Evolutionary conservation across 2,329 filamentous ascomycete species (phyloP).

Genomic region (Penicillium sp.): DNA sequence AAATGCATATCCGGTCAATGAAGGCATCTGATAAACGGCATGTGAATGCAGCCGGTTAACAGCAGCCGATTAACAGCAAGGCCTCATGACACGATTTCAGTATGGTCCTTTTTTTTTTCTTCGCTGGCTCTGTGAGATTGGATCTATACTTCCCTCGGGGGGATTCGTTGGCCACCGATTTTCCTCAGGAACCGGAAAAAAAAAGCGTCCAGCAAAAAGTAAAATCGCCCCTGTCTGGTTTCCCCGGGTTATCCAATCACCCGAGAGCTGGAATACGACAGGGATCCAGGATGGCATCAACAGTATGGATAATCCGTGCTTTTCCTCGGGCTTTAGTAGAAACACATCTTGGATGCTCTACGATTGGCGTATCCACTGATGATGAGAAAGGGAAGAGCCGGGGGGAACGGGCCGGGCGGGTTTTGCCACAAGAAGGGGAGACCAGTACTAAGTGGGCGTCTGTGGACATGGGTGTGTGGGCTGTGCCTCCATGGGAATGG

Average conservation of each 20-base stretch:
- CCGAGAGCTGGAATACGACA: background rate
- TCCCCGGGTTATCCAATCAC: background rate
- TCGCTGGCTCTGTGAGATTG: background rate
- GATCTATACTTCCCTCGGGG: slow-evolving; percentile 6
- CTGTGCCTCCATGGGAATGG: slow-evolving; percentile 1
- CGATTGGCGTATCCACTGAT: slow-evolving; percentile 18
- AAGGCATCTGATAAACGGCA: slow-evolving; percentile 19
- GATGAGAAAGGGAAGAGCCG: slow-evolving; percentile 25
- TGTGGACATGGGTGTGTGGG: slow-evolving; percentile 3
- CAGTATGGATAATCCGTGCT: background rate
- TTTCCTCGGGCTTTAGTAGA: background rate
- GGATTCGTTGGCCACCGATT: background rate
- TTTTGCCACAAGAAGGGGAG: slow-evolving; percentile 21
- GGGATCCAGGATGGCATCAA: background rate
- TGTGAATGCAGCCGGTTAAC: slow-evolving; percentile 15
- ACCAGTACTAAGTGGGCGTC: background rate
- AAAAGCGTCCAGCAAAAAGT: background rate
- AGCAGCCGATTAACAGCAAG: slow-evolving; percentile 5
- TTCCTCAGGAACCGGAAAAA: slow-evolving; percentile 6
- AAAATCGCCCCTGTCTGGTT: background rate
- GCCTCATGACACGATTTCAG: background rate
- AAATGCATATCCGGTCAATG: slow-evolving; percentile 19
- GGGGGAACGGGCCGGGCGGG: slow-evolving; percentile 30
- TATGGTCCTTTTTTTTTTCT: background rate
- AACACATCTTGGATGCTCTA: slow-evolving; percentile 1